These are phyloP conservation scores for Ophiostoma ips DNA, from an alignment of 2,329 filamentous ascomycete species.

Conservation along the genomic window DNA sequence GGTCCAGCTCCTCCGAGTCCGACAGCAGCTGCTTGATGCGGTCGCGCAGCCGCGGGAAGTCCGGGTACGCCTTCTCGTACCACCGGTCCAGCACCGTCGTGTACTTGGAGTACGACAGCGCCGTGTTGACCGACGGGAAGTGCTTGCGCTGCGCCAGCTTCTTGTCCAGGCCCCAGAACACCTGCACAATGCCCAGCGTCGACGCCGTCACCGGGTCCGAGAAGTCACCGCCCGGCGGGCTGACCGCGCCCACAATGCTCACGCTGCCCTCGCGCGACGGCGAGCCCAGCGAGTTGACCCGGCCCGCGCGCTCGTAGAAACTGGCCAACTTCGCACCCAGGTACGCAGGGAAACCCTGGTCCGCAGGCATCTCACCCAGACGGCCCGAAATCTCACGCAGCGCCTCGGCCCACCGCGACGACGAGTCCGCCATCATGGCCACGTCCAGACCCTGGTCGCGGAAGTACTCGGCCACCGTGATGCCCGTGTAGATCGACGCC, in stretches of 20 bases:
- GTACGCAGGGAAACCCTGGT: slow-evolving; percentile 98
- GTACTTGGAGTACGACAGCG: slow-evolving; percentile 93
- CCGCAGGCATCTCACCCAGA: slow-evolving; percentile 98
- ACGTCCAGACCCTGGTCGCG: slow-evolving; percentile 93
- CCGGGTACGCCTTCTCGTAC: slow-evolving; percentile 86
- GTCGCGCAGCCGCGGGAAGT: slow-evolving; percentile 86
- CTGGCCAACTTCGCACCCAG: slow-evolving; percentile 91
- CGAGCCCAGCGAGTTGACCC: slow-evolving; percentile 71
- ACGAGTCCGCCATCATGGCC: slow-evolving; percentile 99
- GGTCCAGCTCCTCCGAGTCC: slow-evolving; percentile 92
- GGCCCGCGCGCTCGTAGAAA: slow-evolving; percentile 97
- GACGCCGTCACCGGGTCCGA: slow-evolving; percentile 92
- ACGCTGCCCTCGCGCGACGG: slow-evolving; percentile 84
- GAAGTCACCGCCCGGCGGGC: slow-evolving; percentile 95
- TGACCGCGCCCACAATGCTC: slow-evolving; percentile 91
- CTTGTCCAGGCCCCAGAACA: slow-evolving; percentile 99
- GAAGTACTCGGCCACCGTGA: slow-evolving; percentile 93
- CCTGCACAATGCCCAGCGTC: slow-evolving; percentile 93
- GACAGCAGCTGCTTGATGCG: slow-evolving; percentile 87
- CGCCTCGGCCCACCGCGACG: slow-evolving; percentile 96
- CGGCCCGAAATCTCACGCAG: slow-evolving; percentile 97
- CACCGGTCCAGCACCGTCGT: slow-evolving; percentile 75
- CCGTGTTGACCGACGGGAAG: slow-evolving; percentile 97
- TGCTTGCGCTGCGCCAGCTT: slow-evolving; percentile 98
- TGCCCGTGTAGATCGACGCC: slow-evolving; percentile 95